Evolutionary conservation across 2,329 filamentous ascomycete species (phyloP), one percentile per base, ranked within the genome.

Genomic region (Ophiocordyceps sinensis): DNA sequence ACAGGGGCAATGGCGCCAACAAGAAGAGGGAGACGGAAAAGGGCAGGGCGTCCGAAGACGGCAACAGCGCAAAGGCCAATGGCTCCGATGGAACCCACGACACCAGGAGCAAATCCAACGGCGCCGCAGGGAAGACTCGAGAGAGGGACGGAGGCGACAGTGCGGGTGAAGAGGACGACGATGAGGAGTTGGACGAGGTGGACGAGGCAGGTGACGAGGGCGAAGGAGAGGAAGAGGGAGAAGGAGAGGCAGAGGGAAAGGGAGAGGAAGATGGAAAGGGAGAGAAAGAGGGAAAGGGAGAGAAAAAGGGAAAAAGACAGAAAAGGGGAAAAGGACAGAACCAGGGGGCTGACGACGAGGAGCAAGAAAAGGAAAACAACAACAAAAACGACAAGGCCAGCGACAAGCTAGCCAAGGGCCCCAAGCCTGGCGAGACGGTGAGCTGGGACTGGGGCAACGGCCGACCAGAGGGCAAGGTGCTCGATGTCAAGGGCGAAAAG

Each of bases 391-490:
- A n/a, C 3, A 11, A 41, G 15, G 38, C 23, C 9, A 17, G n/a
- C 5, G 34, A 29, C 21, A 49, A 43, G 36, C 34, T 53, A 14
- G 53, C 49, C 28, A 59, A 62, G 5, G 59, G 56, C 0, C 61
- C 60, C 0, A 47, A 61, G 26, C 53, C 57, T 36, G 65, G 64
- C 2, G 63, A 67, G 8, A 68, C 56, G 0, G 65, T 67, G 8
- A 66, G 62, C 47, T 68, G 65, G 65, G 65, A 65, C 23, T 68
- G 65, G 65, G 64, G 64, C 12, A 52, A 52, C 15, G 64, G 63
- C 9, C 56, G 66, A 17, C 63, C 65, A 2, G 44, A 65, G 43
- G 65, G 65, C 2, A 65, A 64, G 13, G 64, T 68, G 1, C 47
- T 67, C 3, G 63, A 67, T 13, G 64, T 67, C 36, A 66, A 66